These are phyloP conservation scores for Aeschynomene evenia DNA, from an alignment of 306 rosid genomes.

Conservation along the genomic window DNA sequence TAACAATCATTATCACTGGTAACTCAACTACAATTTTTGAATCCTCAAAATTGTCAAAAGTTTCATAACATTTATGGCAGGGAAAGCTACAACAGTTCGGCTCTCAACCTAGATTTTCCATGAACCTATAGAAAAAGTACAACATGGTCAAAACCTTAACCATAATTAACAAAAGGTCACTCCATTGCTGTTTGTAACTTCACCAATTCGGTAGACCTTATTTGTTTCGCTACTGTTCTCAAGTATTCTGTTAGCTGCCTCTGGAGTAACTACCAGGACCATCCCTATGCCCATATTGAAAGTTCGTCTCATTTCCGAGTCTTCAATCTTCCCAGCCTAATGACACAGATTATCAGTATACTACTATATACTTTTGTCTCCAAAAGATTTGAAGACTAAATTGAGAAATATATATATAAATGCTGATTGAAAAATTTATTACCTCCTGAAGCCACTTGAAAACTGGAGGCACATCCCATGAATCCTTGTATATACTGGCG, in stretches of 20 bases:
- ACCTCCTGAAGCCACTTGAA: constrained; percentile 96
- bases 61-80: constrained; percentile 9
- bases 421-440: constrained; percentile 14
- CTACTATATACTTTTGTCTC: background rate
- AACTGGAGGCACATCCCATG: constrained; percentile 74
- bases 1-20: background rate
- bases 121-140: constrained; percentile 1
- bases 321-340: constrained; percentile 76
- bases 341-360: constrained; percentile 13
- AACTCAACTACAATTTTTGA: background rate
- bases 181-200: constrained; percentile 61
- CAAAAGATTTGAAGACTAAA: constrained; percentile 11
- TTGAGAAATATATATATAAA: background rate
- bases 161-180: constrained; percentile 43
- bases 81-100: background rate
- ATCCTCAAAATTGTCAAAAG: constrained; percentile 21
- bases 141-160: constrained; percentile 6
- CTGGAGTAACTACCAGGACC: constrained; percentile 79
- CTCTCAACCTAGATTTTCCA: background rate
- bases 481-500: constrained; percentile 55
- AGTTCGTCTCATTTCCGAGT: constrained; percentile 75
- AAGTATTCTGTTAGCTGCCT: constrained; percentile 50
- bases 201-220: constrained; percentile 63
- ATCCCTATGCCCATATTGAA: constrained; percentile 94
- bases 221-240: constrained; percentile 32